Evolutionary conservation across 2,329 filamentous ascomycete species (phyloP).

Genomic region (Fusarium acutatum): DNA sequence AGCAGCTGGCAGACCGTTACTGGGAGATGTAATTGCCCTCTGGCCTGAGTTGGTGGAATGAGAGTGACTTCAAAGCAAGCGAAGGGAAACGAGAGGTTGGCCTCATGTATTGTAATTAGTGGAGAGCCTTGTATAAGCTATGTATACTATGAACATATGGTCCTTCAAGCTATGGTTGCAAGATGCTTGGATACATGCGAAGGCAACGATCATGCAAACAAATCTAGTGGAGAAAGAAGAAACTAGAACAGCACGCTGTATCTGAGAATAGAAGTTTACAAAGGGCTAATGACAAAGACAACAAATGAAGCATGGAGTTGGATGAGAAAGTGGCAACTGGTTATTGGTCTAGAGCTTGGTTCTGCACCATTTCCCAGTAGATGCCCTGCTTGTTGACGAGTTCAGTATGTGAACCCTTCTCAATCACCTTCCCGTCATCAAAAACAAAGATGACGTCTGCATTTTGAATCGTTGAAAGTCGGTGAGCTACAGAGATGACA

Average conservation of each 20-base stretch:
- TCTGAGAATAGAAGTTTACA: not conserved
- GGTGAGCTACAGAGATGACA: conserved; percentile 75
- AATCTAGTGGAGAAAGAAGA: not conserved
- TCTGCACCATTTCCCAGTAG: conserved; percentile 39
- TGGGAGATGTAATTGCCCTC: conserved; percentile 15
- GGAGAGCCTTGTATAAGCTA: not conserved
- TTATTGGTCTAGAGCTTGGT: conserved; percentile 26
- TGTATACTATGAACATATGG: too few species aligned
- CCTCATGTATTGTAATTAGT: not conserved
- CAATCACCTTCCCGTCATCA: conserved; percentile 51
- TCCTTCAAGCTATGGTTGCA: not conserved
- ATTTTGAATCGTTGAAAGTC: conserved; percentile 52
- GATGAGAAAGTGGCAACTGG: too few species aligned
- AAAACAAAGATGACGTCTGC: conserved; percentile 57
- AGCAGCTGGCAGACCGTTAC: conserved; percentile 17
- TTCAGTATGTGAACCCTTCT: conserved; percentile 51
- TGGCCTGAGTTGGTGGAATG: conserved; percentile 9
- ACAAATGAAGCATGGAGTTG: rapidly evolving
- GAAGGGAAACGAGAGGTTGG: not conserved
- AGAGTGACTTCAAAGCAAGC: not conserved
- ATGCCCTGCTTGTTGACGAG: conserved; percentile 27
- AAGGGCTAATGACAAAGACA: not conserved
- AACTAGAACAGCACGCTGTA: not conserved
- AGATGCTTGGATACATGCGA: not conserved
- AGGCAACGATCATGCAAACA: not conserved